These are phyloP conservation scores for Conticribra weissflogii DNA, from an alignment of 108 stramenopile species.

Conservation along the genomic window DNA sequence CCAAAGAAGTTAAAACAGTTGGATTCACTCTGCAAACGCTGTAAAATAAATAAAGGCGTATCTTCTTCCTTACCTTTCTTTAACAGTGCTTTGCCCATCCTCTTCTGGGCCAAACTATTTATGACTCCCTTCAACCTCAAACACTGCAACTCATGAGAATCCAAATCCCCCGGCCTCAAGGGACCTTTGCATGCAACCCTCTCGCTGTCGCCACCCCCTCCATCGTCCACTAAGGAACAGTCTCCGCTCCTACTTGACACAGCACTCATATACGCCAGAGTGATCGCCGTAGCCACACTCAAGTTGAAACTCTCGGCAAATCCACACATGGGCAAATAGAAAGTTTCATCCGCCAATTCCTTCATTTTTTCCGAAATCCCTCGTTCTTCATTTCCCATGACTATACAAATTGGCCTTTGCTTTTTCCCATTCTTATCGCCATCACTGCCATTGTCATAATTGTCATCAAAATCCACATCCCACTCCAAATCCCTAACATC, in stretches of 20 bases:
- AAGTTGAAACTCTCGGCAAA: slow-evolving; percentile 93
- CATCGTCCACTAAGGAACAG: too few species aligned
- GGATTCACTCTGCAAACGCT: background rate
- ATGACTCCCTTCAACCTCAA: slow-evolving; percentile 69
- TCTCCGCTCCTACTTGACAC: slow-evolving; percentile 44
- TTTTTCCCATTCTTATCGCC: background rate
- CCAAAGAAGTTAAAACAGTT: background rate
- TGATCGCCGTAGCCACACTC: slow-evolving; percentile 85
- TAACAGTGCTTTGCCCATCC: slow-evolving; percentile 64
- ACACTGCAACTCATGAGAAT: slow-evolving; percentile 65
- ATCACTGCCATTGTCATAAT: slow-evolving; percentile 5
- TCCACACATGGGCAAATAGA: slow-evolving; percentile 87
- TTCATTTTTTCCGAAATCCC: slow-evolving; percentile 80
- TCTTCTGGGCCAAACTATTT: slow-evolving; percentile 71
- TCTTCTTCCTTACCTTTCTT: slow-evolving; percentile 36
- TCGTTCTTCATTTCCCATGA: slow-evolving; percentile 91
- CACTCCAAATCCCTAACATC: slow-evolving; percentile 79
- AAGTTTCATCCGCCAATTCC: slow-evolving; percentile 72
- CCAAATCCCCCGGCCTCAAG: slow-evolving; percentile 78
- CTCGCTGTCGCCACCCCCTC: background rate
- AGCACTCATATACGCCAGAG: slow-evolving; percentile 76
- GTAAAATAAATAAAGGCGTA: background rate
- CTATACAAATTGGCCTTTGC: slow-evolving; percentile 76
- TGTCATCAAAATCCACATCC: slow-evolving; percentile 45
- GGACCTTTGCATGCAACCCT: slow-evolving; percentile 58